Base-by-base conservation (phyloP, 345 rosid species). In the Trapa bicornis region DNA sequence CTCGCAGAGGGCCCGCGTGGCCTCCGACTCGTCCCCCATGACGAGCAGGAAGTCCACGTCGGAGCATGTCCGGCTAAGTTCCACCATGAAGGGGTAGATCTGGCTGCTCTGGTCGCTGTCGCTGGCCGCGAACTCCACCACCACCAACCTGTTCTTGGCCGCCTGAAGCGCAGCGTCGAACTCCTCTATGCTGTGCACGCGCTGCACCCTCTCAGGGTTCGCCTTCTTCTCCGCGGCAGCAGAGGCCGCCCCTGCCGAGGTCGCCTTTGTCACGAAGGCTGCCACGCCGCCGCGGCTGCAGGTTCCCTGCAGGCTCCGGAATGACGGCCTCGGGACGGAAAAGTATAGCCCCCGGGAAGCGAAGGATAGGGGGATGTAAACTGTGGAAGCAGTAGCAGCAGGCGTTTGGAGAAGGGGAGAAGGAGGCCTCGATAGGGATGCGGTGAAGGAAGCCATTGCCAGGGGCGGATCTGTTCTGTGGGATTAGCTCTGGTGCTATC, bases 71-170 rank as follows among this genome's bases (percentile, higher is more conserved):
- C 85, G 74, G 85, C 98, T 88, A 1, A 88, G 82, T 0, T 88
- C 89, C 29, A 87, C 97, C 96, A 90, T 83, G 75, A 88, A 90
- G 32, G 98, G 98, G 78, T 88, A 90, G 50, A 88, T 86, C 68
- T 79, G 69, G 29, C 74, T 76, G 80, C 92, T 88, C 33, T 80
- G 67, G 3, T 11, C 53, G 68, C 83, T 89, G 71, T 77, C 64
- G 64, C 85, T 84, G 6, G 86, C 83, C 0, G 87, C 96, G 17
- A 70, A 93, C 76, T 93, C 97, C 6, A 85, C 94, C 69, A 89
- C 98, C 5, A 89, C 94, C 11, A 93, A 86, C 79, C 71, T 86
- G 75, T 75, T 78, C 73, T 85, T 80, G 0, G 98, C 97, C 56
- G 61, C 60, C 71, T 52, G 77, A 11, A 92, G 76, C 15, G 93